A percentile compares a stretch with the other conserved stretches of the same genome.
phyloP scores from a whole-genome alignment of 495 filamentous ascomycete genomes.

The Neurospora sp. region DNA sequence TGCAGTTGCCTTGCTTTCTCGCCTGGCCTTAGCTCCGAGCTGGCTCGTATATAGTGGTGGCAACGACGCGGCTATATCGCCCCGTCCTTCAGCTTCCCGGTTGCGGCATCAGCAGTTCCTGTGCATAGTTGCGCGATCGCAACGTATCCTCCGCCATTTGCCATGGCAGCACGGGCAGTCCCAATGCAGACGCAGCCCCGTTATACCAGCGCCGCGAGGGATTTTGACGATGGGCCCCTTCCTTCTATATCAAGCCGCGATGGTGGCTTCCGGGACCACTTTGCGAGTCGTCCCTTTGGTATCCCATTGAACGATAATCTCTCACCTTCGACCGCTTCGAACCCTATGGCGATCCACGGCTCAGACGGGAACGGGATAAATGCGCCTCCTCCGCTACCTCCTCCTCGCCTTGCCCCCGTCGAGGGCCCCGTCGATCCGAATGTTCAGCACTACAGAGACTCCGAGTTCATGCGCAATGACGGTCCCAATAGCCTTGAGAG shows the following conservation, averaged over 20 bases:
- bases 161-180: background rate
- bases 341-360: slow-evolving; percentile 28
- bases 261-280: slow-evolving; percentile 8
- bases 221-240: slow-evolving; percentile 12
- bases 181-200: background rate
- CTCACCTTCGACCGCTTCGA: slow-evolving; percentile 22
- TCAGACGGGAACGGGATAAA: slow-evolving; percentile 12
- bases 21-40: background rate
- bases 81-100: background rate
- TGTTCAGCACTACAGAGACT: slow-evolving; percentile 17
- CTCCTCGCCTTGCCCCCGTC: slow-evolving; percentile 32
- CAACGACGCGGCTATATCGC: background rate
- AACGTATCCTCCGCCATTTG: background rate
- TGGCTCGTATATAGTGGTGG: background rate
- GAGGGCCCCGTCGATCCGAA: slow-evolving; percentile 23
- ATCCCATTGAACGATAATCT: slow-evolving; percentile 16
- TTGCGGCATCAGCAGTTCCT: background rate
- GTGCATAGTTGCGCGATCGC: background rate
- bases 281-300: slow-evolving; percentile 6
- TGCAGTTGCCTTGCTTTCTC: background rate
- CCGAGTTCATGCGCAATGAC: slow-evolving; percentile 11
- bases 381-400: slow-evolving; percentile 42
- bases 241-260: slow-evolving; percentile 22
- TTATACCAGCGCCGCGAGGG: background rate
- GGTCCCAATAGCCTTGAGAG: slow-evolving; percentile 12